Conservation (phyloP, 2,329 filamentous ascomycete species). For the Acarospora socialis region DNA sequence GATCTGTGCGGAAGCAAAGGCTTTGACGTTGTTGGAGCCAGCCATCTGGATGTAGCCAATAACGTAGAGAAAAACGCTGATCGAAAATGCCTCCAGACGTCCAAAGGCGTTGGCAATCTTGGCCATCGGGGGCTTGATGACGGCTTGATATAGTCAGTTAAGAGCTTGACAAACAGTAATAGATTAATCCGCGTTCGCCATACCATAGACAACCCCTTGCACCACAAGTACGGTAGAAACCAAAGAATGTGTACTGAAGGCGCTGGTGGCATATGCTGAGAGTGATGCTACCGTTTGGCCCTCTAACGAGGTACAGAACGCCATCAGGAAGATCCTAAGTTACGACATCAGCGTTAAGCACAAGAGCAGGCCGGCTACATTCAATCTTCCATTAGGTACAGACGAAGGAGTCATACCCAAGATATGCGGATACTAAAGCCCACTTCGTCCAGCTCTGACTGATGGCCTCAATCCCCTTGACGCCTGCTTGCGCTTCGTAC, state of each 20-base stretch:
- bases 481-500: constrained; percentile 27
- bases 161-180: background rate
- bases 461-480: constrained; percentile 35
- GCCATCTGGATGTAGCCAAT: constrained; percentile 25
- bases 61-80: constrained; percentile 26
- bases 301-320: constrained; percentile 53
- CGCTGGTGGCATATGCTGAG: constrained; percentile 50
- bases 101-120: constrained; percentile 39
- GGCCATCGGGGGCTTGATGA: constrained; percentile 29
- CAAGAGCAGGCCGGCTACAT: too few relatives aligned
- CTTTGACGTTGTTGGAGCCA: constrained; percentile 37
- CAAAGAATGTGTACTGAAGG: constrained; percentile 49
- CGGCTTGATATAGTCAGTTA: constrained; percentile 10
- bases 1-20: constrained; percentile 37
- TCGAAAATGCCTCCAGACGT: constrained; percentile 32
- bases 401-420: constrained; percentile 21
- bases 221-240: constrained; percentile 51
- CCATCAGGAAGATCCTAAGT: constrained; percentile 39
- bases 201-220: constrained; percentile 49
- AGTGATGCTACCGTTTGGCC: constrained; percentile 48
- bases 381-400: constrained; percentile 38
- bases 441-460: constrained; percentile 34
- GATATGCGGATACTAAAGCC: constrained; percentile 33
- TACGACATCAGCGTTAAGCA: too few relatives aligned
- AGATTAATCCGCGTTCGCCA: constrained; percentile 9